Conservation (phyloP, 345 rosid species). For the Eucalyptus brandiana region DNA sequence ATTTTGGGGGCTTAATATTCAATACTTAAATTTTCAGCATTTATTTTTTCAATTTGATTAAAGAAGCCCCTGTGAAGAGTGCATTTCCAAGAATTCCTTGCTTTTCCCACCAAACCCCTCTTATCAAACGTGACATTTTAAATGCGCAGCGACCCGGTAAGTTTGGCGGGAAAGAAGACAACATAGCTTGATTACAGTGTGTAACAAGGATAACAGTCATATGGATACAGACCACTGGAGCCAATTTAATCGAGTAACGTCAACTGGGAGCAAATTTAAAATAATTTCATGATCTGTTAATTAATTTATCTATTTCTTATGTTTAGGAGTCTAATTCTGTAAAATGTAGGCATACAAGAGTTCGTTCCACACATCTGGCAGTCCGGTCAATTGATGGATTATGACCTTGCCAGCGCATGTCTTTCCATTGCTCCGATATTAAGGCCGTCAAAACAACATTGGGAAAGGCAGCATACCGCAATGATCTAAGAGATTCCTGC, state of each 20-base stretch:
- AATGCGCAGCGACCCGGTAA: too few species aligned
- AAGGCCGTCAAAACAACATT: conserved; percentile 44
- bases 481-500: conserved; percentile 72
- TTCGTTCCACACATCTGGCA: too few species aligned
- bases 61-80: too few species aligned
- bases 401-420: conserved; percentile 99
- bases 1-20: neutral
- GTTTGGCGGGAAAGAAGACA: too few species aligned
- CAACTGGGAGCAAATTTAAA: neutral
- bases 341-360: too few species aligned
- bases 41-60: neutral
- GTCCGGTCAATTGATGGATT: conserved; percentile 49
- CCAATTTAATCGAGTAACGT: neutral
- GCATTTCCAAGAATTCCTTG: too few species aligned
- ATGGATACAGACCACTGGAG: neutral
- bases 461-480: conserved; percentile 74
- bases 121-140: too few species aligned
- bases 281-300: neutral
- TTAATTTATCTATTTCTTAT: too few species aligned
- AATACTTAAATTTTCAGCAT: neutral
- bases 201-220: neutral
- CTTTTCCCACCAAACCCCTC: too few species aligned
- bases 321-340: too few species aligned
- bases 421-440: conserved; percentile 95
- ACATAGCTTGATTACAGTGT: too few species aligned